Evolutionary conservation across 75 land plant genomes (phyloP), one percentile per base, ranked within the genome.

Genomic region (Selaginella tamariscina): DNA sequence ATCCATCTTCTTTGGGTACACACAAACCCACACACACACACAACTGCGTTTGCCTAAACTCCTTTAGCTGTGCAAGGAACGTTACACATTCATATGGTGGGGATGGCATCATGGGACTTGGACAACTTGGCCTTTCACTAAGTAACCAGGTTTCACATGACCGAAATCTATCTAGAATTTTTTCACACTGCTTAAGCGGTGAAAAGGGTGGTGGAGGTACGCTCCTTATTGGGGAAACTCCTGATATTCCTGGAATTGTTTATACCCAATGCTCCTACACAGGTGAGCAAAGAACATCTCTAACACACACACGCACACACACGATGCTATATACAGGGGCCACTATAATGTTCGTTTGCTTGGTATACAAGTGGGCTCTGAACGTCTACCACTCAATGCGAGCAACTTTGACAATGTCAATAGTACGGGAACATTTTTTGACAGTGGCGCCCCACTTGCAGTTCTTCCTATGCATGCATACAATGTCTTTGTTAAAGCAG

Each of bases 1-100:
- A 22, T 27, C 71, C 0, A 70, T 91, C 33, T 56, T 79, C 26
- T 91, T 91, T 59, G 97, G 97, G 94, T 88, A 59, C n/a, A n/a
- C n/a, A n/a, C n/a, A n/a, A n/a, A n/a, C n/a, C n/a, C n/a, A n/a
- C n/a, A n/a, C n/a, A n/a, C n/a, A n/a, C n/a, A n/a, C n/a, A n/a
- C n/a, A n/a, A n/a, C n/a, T n/a, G n/a, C n/a, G n/a, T n/a, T n/a
- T n/a, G n/a, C n/a, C n/a, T n/a, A n/a, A n/a, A n/a, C n/a, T n/a
- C n/a, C n/a, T n/a, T n/a, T n/a, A n/a, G n/a, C n/a, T n/a, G n/a
- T n/a, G n/a, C n/a, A n/a, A n/a, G n/a, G n/a, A n/a, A n/a, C n/a
- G n/a, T n/a, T n/a, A n/a, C n/a, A n/a, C n/a, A n/a, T n/a, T n/a
- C n/a, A n/a, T n/a, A n/a, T n/a, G n/a, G n/a, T n/a, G 49, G 49